Conservation (phyloP, 2,329 filamentous ascomycete species). For the Xylariales sp. region DNA sequence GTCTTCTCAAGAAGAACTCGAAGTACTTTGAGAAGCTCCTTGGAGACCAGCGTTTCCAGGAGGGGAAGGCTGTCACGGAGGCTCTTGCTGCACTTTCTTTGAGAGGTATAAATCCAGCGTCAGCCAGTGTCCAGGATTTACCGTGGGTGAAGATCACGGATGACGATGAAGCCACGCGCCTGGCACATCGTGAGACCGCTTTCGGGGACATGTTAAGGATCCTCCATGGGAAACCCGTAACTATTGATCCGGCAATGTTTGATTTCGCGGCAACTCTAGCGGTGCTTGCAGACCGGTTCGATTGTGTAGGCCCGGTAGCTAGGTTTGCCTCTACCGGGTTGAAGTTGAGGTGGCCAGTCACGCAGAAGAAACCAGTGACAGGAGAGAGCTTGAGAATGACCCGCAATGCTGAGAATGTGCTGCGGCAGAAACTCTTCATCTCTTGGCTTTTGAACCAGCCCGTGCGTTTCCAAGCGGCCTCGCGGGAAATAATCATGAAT, state of each 20-base stretch:
- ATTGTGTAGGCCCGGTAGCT: slow-evolving; percentile 53
- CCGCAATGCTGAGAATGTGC: slow-evolving; percentile 54
- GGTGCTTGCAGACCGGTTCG: slow-evolving; percentile 70
- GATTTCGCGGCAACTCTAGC: slow-evolving; percentile 63
- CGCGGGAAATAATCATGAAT: slow-evolving; percentile 60
- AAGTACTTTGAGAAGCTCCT: slow-evolving; percentile 68
- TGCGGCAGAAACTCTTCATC: slow-evolving; percentile 67
- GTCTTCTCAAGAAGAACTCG: slow-evolving; percentile 54
- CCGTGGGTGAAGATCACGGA: slow-evolving; percentile 62
- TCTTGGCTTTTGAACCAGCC: slow-evolving; percentile 62
- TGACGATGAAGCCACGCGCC: slow-evolving; percentile 63
- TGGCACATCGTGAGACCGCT: slow-evolving; percentile 54
- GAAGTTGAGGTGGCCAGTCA: slow-evolving; percentile 52
- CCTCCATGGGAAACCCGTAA: slow-evolving; percentile 46
- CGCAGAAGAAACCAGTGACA: slow-evolving; percentile 31
- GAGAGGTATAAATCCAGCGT: slow-evolving; percentile 40
- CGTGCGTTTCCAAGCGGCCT: slow-evolving; percentile 54
- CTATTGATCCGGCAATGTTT: slow-evolving; percentile 45
- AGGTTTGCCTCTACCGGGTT: slow-evolving; percentile 44
- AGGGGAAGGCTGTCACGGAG: slow-evolving; percentile 51
- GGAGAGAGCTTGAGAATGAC: slow-evolving; percentile 32
- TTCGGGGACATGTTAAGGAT: slow-evolving; percentile 65
- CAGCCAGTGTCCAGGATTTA: slow-evolving; percentile 47
- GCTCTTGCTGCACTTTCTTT: slow-evolving; percentile 46
- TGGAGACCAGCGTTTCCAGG: slow-evolving; percentile 57